A percentile compares a stretch with the other conserved stretches of the same genome.
Evolutionary conservation across 352 stramenopile genomes (phyloP).

Genomic region (Phytophthora foliorum): DNA sequence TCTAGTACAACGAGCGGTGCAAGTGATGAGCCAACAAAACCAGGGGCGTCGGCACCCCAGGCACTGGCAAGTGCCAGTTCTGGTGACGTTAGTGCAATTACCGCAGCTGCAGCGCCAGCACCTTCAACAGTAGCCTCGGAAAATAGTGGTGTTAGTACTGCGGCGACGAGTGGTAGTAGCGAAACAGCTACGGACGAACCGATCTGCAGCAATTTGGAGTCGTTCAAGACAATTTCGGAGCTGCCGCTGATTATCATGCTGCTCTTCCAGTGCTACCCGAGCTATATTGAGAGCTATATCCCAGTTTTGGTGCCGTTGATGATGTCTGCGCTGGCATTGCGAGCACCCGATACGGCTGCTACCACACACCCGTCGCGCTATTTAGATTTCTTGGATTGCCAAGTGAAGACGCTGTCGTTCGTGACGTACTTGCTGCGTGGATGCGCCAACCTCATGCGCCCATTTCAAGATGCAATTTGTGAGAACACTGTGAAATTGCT

Average conservation of each 20-base stretch:
- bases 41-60: constrained; percentile 1
- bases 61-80: constrained; percentile 6
- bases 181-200: constrained; percentile 46
- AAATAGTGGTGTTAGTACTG: constrained; percentile 19
- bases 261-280: constrained; percentile 98
- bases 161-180: constrained; percentile 9
- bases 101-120: constrained; percentile 6
- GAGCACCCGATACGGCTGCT: constrained; percentile 67
- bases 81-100: constrained; percentile 6
- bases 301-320: constrained; percentile 96
- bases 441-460: constrained; percentile 94
- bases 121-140: constrained; percentile 8
- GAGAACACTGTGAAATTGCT: constrained; percentile 96
- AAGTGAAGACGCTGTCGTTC: constrained; percentile 99
- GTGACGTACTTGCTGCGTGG: constrained; percentile 96
- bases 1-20: constrained; percentile 4
- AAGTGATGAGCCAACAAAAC: constrained; percentile 14
- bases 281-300: constrained; percentile 97
- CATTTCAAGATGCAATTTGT: constrained; percentile 95
- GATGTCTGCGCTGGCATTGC: constrained; percentile 95
- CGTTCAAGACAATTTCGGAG: constrained; percentile 97
- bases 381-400: constrained; percentile 94
- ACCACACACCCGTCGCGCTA: constrained; percentile 76
- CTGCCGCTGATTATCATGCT: constrained; percentile 98
- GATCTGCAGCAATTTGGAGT: constrained; percentile 89